Conservation (phyloP, 2,329 filamentous ascomycete genomes). For the Paecilomyces formosus region DNA sequence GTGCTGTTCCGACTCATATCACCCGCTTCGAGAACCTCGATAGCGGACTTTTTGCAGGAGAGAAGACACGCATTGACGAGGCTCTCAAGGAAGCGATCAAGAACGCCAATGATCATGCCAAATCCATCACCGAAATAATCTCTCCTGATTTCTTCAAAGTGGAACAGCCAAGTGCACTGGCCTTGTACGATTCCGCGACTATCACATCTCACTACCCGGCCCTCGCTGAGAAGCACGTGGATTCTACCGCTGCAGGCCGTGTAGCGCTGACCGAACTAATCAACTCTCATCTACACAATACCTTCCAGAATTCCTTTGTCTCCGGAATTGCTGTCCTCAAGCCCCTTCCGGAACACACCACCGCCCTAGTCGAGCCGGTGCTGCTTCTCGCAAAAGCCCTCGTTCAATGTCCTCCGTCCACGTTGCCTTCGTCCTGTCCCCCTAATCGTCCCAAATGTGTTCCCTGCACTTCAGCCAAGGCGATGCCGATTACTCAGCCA, state of each 20-base stretch:
- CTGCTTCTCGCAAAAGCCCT: slow-evolving; percentile 68
- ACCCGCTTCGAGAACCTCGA: slow-evolving; percentile 62
- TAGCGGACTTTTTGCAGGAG: slow-evolving; percentile 65
- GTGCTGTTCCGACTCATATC: slow-evolving; percentile 65
- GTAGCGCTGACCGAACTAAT: slow-evolving; percentile 65
- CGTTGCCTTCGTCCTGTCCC: slow-evolving; percentile 70
- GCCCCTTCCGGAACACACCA: slow-evolving; percentile 68
- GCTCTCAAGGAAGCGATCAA: slow-evolving; percentile 56
- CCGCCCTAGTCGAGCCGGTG: slow-evolving; percentile 62
- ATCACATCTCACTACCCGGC: slow-evolving; percentile 61
- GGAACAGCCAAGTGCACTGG: slow-evolving; percentile 63
- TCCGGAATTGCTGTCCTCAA: slow-evolving; percentile 75
- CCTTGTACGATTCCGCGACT: slow-evolving; percentile 63
- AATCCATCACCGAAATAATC: slow-evolving; percentile 57
- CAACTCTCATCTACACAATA: slow-evolving; percentile 74
- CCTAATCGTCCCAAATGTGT: slow-evolving; percentile 70
- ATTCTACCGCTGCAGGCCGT: slow-evolving; percentile 54
- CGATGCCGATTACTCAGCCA: slow-evolving; percentile 61
- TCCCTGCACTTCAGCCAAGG: slow-evolving; percentile 60
- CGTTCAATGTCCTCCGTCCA: slow-evolving; percentile 64
- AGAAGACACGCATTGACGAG: slow-evolving; percentile 55
- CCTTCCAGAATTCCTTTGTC: slow-evolving; percentile 73
- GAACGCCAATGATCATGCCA: slow-evolving; percentile 49
- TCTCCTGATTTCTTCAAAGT: slow-evolving; percentile 54
- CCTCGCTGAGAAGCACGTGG: slow-evolving; percentile 55